Conservation (phyloP, 805 yeast genomes). For the Pichia californica region DNA sequence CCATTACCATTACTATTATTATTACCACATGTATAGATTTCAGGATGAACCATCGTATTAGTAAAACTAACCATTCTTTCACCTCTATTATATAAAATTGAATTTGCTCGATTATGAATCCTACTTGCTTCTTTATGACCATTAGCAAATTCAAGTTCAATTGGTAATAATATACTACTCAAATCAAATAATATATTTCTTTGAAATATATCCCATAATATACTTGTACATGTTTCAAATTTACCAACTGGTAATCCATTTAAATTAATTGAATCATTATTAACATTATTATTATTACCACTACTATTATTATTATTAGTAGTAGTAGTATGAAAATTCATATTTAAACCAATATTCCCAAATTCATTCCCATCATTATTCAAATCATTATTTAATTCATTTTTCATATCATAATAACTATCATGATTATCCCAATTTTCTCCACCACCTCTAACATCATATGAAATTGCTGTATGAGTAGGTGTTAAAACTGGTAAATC, state of each 20-base stretch:
- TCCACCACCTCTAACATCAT: not conserved
- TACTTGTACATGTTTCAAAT: conserved; percentile 12
- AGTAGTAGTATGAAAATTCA: too few species aligned
- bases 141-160: conserved; percentile 12
- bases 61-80: conserved; percentile 9
- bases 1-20: not conserved
- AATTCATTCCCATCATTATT: not conserved
- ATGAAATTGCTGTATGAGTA: conserved; percentile 3
- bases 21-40: conserved; percentile 1
- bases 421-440: not conserved
- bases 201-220: conserved; percentile 14
- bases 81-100: conserved; percentile 10
- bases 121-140: conserved; percentile 9
- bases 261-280: conserved; percentile 3
- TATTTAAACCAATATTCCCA: not conserved
- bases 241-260: conserved; percentile 12
- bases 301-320: too few species aligned
- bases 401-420: not conserved
- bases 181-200: conserved; percentile 10
- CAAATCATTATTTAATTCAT: not conserved
- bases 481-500: conserved; percentile 13
- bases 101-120: conserved; percentile 7
- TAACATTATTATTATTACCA: too few species aligned
- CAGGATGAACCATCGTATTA: conserved; percentile 12
- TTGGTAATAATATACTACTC: conserved; percentile 11